Evolutionary conservation across 352 stramenopile species (phyloP), one percentile per base, ranked within the genome.

Genomic region (Phytophthora aleatoria): DNA sequence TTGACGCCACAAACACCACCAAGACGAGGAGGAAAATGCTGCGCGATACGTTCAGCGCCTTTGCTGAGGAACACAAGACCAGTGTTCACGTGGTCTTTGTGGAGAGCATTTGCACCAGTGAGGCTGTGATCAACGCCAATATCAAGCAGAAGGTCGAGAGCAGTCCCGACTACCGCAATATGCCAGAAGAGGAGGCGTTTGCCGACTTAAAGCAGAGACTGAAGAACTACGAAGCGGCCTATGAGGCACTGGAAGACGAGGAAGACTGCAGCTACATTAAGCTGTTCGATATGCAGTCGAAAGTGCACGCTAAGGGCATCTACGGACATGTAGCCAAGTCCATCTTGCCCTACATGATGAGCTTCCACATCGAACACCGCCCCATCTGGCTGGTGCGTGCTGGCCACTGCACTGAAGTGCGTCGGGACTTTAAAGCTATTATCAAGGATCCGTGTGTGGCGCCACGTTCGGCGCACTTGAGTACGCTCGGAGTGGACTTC

Each of bases 321-420:
- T 90, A 90, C 52, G 90, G 90, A 8, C 90, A 96, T 51, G 82
- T 97, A 36, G 89, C 90, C 66, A 97, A 95, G 75, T 96, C 90
- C 27, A 93, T 97, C n/a, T 63, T 95, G 61, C 91, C 89, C 13
- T 97, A 97, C 69, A 93, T 97, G 84, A 95, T 92, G 85, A 98
- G 96, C 73, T 96, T 98, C 57, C 94, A 98, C 81, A 97, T 98
- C 63, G 80, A 91, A 50, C 92, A 96, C 39, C 88, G 94, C 0
- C 89, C 87, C 16, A 98, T 98, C 39, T 98, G 91, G 90, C 82
- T 98, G 24, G 91, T 95, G 50, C 87, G 90, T n/a, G 91, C 92
- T 13, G 92, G 89, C 20, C 91, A 97, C 51, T 94, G 86, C 67
- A 91, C 70, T 0, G 81, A 91, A 67, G 86, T 92, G 54, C 69